Base-by-base conservation (phyloP, 2,329 filamentous ascomycete genomes). In the Claviceps monticola region DNA sequence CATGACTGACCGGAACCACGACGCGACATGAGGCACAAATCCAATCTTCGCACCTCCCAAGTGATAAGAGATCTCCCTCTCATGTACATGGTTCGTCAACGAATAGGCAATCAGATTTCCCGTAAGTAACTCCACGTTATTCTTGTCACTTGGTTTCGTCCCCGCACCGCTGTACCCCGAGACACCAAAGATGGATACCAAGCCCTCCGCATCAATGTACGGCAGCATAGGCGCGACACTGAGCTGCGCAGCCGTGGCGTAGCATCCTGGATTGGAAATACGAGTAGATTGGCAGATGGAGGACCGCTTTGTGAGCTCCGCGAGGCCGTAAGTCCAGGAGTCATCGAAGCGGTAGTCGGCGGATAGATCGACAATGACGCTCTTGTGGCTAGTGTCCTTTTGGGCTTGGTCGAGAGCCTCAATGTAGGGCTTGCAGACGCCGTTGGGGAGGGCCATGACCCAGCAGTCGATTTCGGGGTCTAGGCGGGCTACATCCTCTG, bases 381-480 rank as follows among this genome's bases (percentile, higher is more conserved):
- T 89, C 56, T 78, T 78, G 61, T 75, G 72, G 53, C 65, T 60
- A 9, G 64, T 64, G 16, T 42, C 72, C 63, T 80, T 77, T 53
- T 80, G 80, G 36, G 77, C 80, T 62, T 84, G 78, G 60, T 90
- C 80, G 50, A 97, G 80, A 7, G 91, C 91, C 57, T 97, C 88
- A 9, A 97, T 85, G 59, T 85, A 98, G 0, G 93, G 90, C 71
- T 89, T 86, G 79, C 88, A 96, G 48, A 95, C 88, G 55, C 88
- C 87, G 63, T 97, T 98, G 45, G 91, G 93, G 34, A 97, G 80
- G 38, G 93, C 93, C 87, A 97, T 93, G 45, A 97, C 87, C 90
- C 90, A 97, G 71, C 87, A 93, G 71, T 97, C 91, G 48, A 97
- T 83, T 36, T 84, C 81, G 65, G 86, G 83, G 56, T 93, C 87